Base-by-base conservation (phyloP, 495 filamentous ascomycete species). In the Jackrogersella multiformis region DNA sequence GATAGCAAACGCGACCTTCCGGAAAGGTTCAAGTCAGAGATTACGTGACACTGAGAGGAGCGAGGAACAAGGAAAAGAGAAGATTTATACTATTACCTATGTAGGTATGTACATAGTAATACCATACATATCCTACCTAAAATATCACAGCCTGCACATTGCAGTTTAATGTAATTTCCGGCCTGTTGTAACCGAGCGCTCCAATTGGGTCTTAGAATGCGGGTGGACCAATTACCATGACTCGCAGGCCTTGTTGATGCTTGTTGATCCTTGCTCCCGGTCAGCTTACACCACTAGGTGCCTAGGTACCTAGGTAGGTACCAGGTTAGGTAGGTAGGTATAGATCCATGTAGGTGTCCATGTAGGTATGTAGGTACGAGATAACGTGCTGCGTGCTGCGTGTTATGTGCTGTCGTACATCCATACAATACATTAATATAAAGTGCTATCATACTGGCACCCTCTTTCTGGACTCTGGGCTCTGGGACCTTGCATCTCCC, bases 161-260 rank as follows among this genome's bases (percentile, higher is more conserved):
- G 42, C 38, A 55, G 42, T 30, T 56, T 21, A 60, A 69, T 64
- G 66, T 35, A 69, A 69, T 69, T 69, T 60, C 60, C 66, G 66
- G 48, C 34, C 41, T 60, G 66, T 16, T 16, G 48, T 18, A 49
- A 68, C 35, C 48, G 41, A 30, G 18, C 26, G 10, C 20, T 68
- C 46, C 34, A 49, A 69, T 69, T 64, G 66, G 66, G 42, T 41
- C 26, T 42, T 20, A 4, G 13, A 24, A 58, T 48, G 65, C 65
- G 18, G 49, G 36, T 24, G 30, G 52, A 46, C 54, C 57, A 56
- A n/a, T 24, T 23, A 44, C 23, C 32, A 16, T 39, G 57, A 26
- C 49, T 52, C 21, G 38, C 34, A 42, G 28, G 44, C 12, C 41
- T 39, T 39, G 23, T 45, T 18, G 16, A 68, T 59, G 15, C 41